These are phyloP conservation scores for Carallia pectinifolia DNA, from an alignment of 345 rosid species.

Conservation along the genomic window DNA sequence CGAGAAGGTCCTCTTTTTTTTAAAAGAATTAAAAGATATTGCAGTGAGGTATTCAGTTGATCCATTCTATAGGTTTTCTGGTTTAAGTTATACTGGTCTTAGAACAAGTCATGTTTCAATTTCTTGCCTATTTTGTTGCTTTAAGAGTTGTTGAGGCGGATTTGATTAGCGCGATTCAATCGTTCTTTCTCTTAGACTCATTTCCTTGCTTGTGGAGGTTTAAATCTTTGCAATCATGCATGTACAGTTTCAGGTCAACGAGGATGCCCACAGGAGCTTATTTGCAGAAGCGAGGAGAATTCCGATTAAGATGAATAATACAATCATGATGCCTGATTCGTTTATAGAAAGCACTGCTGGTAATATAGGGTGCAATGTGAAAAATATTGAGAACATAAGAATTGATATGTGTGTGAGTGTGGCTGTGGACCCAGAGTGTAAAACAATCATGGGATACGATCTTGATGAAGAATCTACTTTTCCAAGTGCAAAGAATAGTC, in stretches of 20 bases:
- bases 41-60: constrained; percentile 29
- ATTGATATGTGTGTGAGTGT: constrained; percentile 10
- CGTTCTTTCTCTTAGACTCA: not conserved
- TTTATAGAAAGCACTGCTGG: constrained; percentile 31
- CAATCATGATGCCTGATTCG: constrained; percentile 20
- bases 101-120: not conserved
- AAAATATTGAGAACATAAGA: constrained; percentile 14
- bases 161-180: too few relatives aligned
- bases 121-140: not conserved
- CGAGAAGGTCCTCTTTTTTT: constrained; percentile 2
- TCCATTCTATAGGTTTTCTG: not conserved
- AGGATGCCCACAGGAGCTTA: constrained; percentile 21
- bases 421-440: constrained; percentile 1
- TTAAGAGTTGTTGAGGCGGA: too few relatives aligned
- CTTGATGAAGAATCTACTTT: constrained; percentile 22
- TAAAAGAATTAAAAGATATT: constrained; percentile 29
- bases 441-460: constrained; percentile 23
- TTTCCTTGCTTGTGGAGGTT: not conserved
- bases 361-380: constrained; percentile 16
- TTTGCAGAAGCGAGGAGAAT: constrained; percentile 9
- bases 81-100: not conserved
- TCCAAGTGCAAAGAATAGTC: constrained; percentile 16
- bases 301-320: constrained; percentile 16
- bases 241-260: constrained; percentile 29
- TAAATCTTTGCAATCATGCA: constrained; percentile 19